phyloP scores from a whole-genome alignment of 2,329 filamentous ascomycete species.

The Diaporthe amygdali region DNA sequence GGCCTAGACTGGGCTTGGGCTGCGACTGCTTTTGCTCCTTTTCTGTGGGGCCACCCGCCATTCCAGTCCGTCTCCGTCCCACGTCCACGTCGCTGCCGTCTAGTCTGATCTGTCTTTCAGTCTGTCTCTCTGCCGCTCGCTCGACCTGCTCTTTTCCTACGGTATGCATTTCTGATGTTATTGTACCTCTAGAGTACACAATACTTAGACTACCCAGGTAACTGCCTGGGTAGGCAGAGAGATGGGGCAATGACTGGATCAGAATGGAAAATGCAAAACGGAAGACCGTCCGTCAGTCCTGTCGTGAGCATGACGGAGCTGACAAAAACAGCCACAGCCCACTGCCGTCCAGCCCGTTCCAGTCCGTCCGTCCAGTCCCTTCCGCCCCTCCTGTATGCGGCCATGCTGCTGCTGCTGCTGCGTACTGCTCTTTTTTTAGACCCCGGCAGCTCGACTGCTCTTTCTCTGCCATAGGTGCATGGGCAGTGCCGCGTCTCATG shows the following conservation, averaged over 20 bases:
- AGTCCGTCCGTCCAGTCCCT: neutral
- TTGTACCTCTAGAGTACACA: neutral
- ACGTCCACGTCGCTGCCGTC: neutral
- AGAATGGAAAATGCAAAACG: no score
- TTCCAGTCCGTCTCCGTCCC: conserved; percentile 1
- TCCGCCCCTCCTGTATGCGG: neutral
- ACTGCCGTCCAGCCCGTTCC: no score
- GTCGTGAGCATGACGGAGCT: neutral
- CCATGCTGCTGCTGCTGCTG: neutral
- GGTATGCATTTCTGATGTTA: neutral
- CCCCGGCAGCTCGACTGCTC: neutral
- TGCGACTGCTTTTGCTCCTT: conserved; percentile 2
- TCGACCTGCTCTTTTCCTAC: neutral
- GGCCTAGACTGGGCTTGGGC: neutral
- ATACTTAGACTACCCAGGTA: neutral
- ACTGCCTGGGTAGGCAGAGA: no score
- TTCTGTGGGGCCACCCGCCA: conserved; percentile 14
- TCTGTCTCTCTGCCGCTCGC: no score
- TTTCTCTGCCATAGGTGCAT: neutral
- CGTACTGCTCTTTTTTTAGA: conserved; percentile 17
- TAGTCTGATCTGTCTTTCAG: no score
- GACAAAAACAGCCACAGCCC: conserved; percentile 3
- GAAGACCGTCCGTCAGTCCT: neutral
- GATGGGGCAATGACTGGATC: no score
- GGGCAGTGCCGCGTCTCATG: conserved; percentile 5